Conservation (phyloP, 306 rosid species). For the Dalbergia cochinchinensis region DNA sequence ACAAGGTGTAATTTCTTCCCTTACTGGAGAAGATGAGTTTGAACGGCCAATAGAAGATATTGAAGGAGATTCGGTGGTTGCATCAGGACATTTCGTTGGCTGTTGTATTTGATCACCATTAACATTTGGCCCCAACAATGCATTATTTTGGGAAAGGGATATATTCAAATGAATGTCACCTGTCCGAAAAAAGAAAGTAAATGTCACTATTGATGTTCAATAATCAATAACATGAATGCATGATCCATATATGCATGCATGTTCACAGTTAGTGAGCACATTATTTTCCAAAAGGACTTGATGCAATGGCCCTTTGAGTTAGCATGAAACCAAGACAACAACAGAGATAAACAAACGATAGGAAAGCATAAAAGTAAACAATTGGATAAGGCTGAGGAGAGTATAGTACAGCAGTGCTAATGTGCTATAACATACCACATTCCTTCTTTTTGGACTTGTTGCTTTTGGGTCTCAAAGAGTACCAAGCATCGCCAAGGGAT, state of each 20-base stretch:
- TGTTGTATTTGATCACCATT: conserved; percentile 33
- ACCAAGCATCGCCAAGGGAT: conserved; percentile 76
- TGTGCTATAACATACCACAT: conserved; percentile 65
- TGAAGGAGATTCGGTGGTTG: conserved; percentile 33
- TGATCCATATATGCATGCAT: conserved; percentile 3
- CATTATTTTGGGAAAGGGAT: conserved; percentile 52
- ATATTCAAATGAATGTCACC: conserved; percentile 83
- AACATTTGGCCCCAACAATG: conserved; percentile 49
- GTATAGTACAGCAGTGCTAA: conserved; percentile 7
- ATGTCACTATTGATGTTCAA: conserved; percentile 38
- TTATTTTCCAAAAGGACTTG: conserved; percentile 14
- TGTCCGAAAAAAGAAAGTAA: conserved; percentile 42
- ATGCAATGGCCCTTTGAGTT: conserved; percentile 35
- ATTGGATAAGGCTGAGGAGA: conserved; percentile 24
- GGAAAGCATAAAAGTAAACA: conserved; percentile 1
- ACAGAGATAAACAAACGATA: neutral
- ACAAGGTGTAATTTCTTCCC: conserved; percentile 57
- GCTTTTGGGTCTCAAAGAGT: conserved; percentile 74
- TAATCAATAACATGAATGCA: conserved; percentile 27
- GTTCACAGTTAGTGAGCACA: neutral
- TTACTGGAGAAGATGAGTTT: conserved; percentile 65
- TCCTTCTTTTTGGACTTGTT: conserved; percentile 75
- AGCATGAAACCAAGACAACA: conserved; percentile 37
- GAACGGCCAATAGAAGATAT: conserved; percentile 41
- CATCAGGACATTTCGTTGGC: conserved; percentile 43